Evolutionary conservation across 441 rosid species (phyloP).

Genomic region (Eruca vesicaria): DNA sequence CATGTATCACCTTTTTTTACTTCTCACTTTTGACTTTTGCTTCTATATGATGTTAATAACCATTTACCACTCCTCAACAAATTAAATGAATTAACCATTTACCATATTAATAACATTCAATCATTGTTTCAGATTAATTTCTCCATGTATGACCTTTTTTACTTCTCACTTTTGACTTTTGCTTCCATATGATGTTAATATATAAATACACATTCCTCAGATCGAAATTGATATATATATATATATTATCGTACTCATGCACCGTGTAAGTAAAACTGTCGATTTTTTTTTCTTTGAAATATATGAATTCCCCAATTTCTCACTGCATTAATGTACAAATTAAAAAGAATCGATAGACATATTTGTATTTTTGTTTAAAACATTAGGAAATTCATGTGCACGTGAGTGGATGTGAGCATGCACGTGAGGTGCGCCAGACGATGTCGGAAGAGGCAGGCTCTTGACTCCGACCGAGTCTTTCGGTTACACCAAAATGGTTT

Average conservation of each 20-base stretch:
- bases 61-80: constrained; percentile 31
- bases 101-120: constrained; percentile 5
- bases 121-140: constrained; percentile 8
- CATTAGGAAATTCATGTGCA: constrained; percentile 4
- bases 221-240: neutral
- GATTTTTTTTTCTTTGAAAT: neutral
- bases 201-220: neutral
- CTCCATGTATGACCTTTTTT: neutral
- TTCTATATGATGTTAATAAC: neutral
- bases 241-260: constrained; percentile 2
- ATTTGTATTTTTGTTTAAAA: neutral
- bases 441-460: constrained; percentile 61
- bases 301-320: neutral
- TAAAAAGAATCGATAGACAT: neutral
- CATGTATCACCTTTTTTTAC: neutral
- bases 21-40: constrained; percentile 27
- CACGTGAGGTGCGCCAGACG: constrained; percentile 64
- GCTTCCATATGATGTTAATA: neutral
- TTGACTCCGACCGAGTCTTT: constrained; percentile 61
- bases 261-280: constrained; percentile 12
- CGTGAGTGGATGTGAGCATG: constrained; percentile 32
- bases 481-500: constrained; percentile 39
- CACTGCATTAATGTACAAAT: neutral
- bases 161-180: constrained; percentile 29
- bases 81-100: constrained; percentile 29